Evolutionary conservation across 257 asterid species (phyloP), one percentile per base, ranked within the genome.

Genomic region (Cruciata laevipes): DNA sequence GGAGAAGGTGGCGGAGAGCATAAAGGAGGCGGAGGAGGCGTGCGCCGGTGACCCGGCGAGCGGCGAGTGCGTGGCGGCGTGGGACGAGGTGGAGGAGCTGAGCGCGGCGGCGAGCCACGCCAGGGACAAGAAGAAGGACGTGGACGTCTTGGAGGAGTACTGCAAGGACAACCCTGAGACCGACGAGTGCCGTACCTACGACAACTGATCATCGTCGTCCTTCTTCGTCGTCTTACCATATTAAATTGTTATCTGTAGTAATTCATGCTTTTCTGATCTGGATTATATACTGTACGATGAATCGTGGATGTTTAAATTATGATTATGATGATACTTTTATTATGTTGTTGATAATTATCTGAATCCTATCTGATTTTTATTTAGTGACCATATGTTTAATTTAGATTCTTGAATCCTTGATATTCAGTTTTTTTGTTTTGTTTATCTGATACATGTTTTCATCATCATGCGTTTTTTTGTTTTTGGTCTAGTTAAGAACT

Each of bases 81-180:
- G 99, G 99, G 97, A 93, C 70, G 97, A 83, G 80, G 99, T 93
- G 83, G 99, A 93, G 94, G 99, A 93, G 88, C 92, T 91, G 80
- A 90, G 97, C 69, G 97, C 97, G 23, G 97, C 97, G 13, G 95
- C 88, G 20, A 84, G 99, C 77, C 91, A 93, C 62, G 95, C 96
- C 0, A 73, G 87, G 93, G 99, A 90, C 80, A 83, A 69, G 87
- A 64, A 58, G 66, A 88, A 90, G 81, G 76, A 71, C 8, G 33
- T 82, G 5, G 99, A 93, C 25, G 88, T 85, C 1, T 65, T 90
- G 77, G 97, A 90, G 85, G 69, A 56, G 23, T 94, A 83, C 76
- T 94, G 97, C 96, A 83, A 88, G 85, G 99, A 93, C 38, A 93
- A 90, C 23, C 99, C 99, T 0, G 96, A 90, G 84, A 78, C 92